Conservation (phyloP, 345 rosid genomes). For the Nephelium lappaceum region DNA sequence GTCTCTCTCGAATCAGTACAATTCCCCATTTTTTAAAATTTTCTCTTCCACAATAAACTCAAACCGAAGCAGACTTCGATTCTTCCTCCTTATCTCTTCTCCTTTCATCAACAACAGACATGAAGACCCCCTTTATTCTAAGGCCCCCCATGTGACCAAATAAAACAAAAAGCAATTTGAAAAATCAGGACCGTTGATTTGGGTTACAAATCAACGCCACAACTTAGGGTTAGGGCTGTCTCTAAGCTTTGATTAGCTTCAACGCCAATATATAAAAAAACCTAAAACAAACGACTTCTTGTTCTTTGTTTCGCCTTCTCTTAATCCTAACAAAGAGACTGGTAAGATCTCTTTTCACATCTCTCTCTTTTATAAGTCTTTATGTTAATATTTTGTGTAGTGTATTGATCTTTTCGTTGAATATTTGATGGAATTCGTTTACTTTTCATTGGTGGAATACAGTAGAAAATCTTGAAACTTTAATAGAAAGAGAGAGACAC, state of each 20-base stretch:
- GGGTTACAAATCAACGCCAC: conserved; percentile 1
- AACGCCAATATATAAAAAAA: background rate
- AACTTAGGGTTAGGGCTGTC: conserved; percentile 6
- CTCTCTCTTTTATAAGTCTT: too few relatives aligned
- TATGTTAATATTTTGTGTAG: background rate
- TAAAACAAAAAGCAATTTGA: background rate
- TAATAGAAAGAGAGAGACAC: background rate
- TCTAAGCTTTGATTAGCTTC: background rate
- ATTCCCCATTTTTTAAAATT: background rate
- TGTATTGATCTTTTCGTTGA: background rate
- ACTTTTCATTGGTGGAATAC: background rate
- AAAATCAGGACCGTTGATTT: conserved; percentile 12
- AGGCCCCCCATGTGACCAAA: background rate
- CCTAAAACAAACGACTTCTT: too few relatives aligned
- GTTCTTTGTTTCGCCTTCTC: background rate
- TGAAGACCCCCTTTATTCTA: background rate
- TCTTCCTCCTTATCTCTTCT: too few relatives aligned
- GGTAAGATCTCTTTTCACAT: background rate
- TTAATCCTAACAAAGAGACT: conserved; percentile 11
- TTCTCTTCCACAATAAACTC: background rate
- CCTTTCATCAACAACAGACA: background rate
- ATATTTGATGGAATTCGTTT: background rate
- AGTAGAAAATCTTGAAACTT: background rate
- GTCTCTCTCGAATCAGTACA: too few relatives aligned
- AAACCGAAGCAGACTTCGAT: too few relatives aligned